Conservation (phyloP, 2,329 filamentous ascomycete species). For the Tolypocladium ophioglossoides region DNA sequence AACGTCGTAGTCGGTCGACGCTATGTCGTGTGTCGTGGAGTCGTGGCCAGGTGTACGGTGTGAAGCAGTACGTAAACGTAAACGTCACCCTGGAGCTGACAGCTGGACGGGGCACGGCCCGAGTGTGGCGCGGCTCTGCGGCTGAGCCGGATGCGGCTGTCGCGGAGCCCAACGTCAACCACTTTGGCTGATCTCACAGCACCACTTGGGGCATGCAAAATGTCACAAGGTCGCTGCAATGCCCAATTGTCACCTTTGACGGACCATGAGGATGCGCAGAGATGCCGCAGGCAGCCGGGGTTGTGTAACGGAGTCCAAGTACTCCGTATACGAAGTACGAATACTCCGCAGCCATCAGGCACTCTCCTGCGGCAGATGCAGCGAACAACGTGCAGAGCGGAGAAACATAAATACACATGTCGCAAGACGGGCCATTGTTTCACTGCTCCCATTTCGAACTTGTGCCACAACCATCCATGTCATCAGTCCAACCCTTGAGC, state of each 20-base stretch:
- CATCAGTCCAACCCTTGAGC: too few species aligned
- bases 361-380: too few species aligned
- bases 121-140: constrained; percentile 9
- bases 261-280: background rate
- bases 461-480: too few species aligned
- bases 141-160: background rate
- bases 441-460: too few species aligned
- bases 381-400: background rate
- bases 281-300: background rate
- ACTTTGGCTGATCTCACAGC: too few species aligned
- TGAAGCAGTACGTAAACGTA: background rate
- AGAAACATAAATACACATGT: too few species aligned
- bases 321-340: too few species aligned
- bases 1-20: background rate
- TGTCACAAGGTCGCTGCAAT: background rate
- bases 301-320: too few species aligned
- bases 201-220: background rate
- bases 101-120: background rate
- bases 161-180: constrained; percentile 6
- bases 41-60: background rate
- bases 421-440: background rate
- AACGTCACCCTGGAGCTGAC: constrained; percentile 9
- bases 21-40: background rate
- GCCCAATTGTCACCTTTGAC: background rate
- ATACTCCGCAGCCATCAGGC: too few species aligned